Percentiles rank a stretch among this genome's conserved stretches.
phyloP scores from a whole-genome alignment of 371 early-diverging fungal species.

The Rhizomucor pusillus region DNA sequence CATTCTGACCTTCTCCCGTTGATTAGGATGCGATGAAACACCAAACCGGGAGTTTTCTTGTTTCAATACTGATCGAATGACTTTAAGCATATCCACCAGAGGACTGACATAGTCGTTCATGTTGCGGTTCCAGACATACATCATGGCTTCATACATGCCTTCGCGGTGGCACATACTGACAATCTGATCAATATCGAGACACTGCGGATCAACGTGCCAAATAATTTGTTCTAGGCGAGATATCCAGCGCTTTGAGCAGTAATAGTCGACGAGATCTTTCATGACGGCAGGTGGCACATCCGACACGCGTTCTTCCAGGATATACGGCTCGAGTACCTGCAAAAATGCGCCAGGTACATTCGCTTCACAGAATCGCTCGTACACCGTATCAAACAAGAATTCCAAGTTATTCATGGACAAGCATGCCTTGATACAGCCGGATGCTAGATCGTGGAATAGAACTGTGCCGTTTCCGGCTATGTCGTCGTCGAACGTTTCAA shows the following conservation, averaged over 20 bases:
- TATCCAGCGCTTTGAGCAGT: constrained; percentile 51
- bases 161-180: constrained; percentile 64
- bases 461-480: constrained; percentile 42
- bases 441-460: constrained; percentile 55
- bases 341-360: constrained; percentile 60
- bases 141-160: constrained; percentile 70
- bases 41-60: constrained; percentile 9
- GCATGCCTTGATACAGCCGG: constrained; percentile 65
- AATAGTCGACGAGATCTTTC: constrained; percentile 69
- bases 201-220: constrained; percentile 69
- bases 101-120: constrained; percentile 82
- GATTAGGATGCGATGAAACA: constrained; percentile 1
- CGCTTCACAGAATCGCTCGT: constrained; percentile 66
- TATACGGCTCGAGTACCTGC: constrained; percentile 64
- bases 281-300: constrained; percentile 68
- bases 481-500: constrained; percentile 44
- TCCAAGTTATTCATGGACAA: constrained; percentile 63
- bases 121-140: constrained; percentile 76
- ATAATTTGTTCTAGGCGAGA: constrained; percentile 70
- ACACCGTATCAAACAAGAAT: constrained; percentile 73
- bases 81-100: constrained; percentile 68
- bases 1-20: constrained; percentile 6
- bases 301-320: constrained; percentile 56
- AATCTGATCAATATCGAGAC: constrained; percentile 75
- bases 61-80: constrained; percentile 56